phyloP scores from a whole-genome alignment of 2,329 filamentous ascomycete species.

The Xylariaceae sp. region DNA sequence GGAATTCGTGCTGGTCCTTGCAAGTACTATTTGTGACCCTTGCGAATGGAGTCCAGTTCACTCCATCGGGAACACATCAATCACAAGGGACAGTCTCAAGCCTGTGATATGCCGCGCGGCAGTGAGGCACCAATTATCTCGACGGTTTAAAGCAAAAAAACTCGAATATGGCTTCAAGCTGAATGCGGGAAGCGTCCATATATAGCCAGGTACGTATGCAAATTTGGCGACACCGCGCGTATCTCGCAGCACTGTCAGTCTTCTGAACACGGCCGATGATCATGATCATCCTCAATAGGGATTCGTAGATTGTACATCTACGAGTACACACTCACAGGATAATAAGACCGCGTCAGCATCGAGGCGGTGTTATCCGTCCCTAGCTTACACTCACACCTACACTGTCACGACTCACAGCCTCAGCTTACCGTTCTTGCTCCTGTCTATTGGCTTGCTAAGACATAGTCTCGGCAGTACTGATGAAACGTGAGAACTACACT shows the following conservation, averaged over 20 bases:
- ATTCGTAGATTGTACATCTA: no score
- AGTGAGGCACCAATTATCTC: neutral
- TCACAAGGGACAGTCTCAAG: neutral
- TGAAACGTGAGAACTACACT: neutral
- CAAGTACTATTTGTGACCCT: no score
- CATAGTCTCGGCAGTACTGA: neutral
- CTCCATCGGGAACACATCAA: neutral
- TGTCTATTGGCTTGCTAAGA: neutral
- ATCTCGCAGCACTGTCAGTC: no score
- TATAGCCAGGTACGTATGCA: neutral
- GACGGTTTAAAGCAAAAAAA: neutral
- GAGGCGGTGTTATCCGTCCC: neutral
- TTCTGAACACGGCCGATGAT: neutral
- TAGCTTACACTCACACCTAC: neutral
- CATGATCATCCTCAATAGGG: neutral
- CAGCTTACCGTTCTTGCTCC: neutral
- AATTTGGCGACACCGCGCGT: neutral
- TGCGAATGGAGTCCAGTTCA: no score
- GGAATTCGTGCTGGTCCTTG: no score
- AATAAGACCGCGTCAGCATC: neutral
- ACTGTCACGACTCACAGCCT: neutral
- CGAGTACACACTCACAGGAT: neutral
- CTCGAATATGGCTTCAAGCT: no score
- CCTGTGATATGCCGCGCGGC: slow-evolving; percentile 12
- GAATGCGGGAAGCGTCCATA: no score